Evolutionary conservation across 1,284 basidiomycete species (phyloP).

Genomic region (Microstroma glucosiphilum): DNA sequence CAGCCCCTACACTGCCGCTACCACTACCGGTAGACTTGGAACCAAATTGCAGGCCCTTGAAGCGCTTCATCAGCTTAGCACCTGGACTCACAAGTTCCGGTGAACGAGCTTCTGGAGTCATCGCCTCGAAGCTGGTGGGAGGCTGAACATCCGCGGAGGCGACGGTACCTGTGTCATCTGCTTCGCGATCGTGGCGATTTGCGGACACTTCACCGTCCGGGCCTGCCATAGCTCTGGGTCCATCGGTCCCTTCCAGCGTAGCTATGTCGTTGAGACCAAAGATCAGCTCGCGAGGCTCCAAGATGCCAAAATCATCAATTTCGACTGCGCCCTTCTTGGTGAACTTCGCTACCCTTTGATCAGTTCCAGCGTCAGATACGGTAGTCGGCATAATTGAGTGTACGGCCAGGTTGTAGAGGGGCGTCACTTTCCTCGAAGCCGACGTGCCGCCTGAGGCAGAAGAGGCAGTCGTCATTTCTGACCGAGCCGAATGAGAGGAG

Average conservation of each 20-base stretch:
- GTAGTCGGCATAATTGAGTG: constrained; percentile 89
- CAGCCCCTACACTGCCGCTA: neutral
- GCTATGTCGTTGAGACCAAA: constrained; percentile 31
- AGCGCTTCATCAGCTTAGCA: constrained; percentile 33
- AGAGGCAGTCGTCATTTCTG: constrained; percentile 10
- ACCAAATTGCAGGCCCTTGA: constrained; percentile 26
- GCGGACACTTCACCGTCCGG: no score
- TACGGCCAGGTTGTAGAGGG: constrained; percentile 84
- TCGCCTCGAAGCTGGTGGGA: constrained; percentile 37
- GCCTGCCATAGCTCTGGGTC: no score
- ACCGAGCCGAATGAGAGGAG: constrained; percentile 18
- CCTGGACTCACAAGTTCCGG: constrained; percentile 20
- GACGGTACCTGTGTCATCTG: neutral
- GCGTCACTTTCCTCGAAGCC: constrained; percentile 65
- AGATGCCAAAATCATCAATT: constrained; percentile 48
- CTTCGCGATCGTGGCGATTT: no score
- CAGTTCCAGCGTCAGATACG: constrained; percentile 85
- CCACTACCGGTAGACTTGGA: neutral
- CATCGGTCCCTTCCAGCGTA: constrained; percentile 11
- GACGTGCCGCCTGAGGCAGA: constrained; percentile 2
- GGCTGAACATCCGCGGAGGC: constrained; percentile 17
- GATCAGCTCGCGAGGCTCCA: constrained; percentile 45
- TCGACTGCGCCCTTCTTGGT: constrained; percentile 62
- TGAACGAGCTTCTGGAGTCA: constrained; percentile 35
- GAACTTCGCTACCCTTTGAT: constrained; percentile 87